These are phyloP conservation scores for Calcarisporium arbuscula DNA, from an alignment of 2,329 filamentous ascomycete genomes.

Conservation along the genomic window DNA sequence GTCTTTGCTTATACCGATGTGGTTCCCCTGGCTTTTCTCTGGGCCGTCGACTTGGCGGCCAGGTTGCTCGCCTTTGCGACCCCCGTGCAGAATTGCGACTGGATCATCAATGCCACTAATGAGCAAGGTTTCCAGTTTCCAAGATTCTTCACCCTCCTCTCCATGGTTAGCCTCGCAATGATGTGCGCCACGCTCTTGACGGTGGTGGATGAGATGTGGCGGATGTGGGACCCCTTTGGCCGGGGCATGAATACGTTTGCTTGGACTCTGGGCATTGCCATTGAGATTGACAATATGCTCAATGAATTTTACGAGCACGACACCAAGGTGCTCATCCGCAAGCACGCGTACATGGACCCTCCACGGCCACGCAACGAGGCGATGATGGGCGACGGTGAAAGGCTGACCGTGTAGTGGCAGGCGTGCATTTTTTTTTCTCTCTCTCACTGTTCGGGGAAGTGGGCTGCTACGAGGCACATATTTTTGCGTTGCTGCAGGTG, in stretches of 20 bases:
- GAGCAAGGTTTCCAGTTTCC: conserved; percentile 4
- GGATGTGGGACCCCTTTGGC: conserved; percentile 19
- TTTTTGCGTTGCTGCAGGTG: no score
- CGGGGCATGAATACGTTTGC: conserved; percentile 15
- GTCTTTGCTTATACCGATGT: conserved; percentile 14
- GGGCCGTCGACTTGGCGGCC: conserved; percentile 8
- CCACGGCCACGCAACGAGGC: not conserved
- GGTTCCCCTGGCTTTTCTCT: conserved; percentile 12
- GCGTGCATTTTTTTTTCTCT: no score
- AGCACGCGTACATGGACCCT: conserved; percentile 12
- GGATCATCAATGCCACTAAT: conserved; percentile 7
- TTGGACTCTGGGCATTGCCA: conserved; percentile 21
- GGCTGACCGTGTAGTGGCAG: no score
- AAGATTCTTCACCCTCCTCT: not conserved
- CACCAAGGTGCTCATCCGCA: conserved; percentile 2
- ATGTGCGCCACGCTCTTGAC: conserved; percentile 11
- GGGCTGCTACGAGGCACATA: no score
- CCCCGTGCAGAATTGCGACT: conserved; percentile 14
- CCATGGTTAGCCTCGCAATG: conserved; percentile 7
- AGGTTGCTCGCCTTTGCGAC: conserved; percentile 8
- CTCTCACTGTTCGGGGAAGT: no score
- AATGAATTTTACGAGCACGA: conserved; percentile 20
- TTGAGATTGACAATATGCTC: conserved; percentile 20
- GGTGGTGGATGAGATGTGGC: conserved; percentile 16
- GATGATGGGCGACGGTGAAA: not conserved